Percentiles rank a stretch among this genome's conserved stretches.
These are phyloP conservation scores for Pichia ethanolica DNA, from an alignment of 805 yeast species.

Conservation along the genomic window DNA sequence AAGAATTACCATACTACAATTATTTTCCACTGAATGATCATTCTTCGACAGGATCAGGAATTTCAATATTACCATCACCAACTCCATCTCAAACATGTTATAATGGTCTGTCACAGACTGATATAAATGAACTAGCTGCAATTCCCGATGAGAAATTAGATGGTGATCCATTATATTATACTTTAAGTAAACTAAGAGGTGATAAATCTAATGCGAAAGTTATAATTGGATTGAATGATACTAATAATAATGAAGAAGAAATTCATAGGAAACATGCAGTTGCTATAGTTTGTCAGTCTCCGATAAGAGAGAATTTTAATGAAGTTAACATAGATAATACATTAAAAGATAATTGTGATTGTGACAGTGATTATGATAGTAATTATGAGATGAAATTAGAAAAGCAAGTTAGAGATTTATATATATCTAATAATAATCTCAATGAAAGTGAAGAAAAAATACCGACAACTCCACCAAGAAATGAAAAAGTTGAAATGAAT, in stretches of 20 bases:
- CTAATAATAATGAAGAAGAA: conserved; percentile 2
- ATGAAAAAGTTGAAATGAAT: conserved; percentile 11
- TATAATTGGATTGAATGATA: conserved; percentile 23
- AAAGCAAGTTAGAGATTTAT: conserved; percentile 28
- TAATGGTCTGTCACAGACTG: conserved; percentile 46
- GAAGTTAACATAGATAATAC: neutral
- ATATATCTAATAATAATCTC: conserved; percentile 20
- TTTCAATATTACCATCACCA: conserved; percentile 28
- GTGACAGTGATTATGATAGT: conserved; percentile 15
- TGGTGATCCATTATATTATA: conserved; percentile 65
- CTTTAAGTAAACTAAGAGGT: conserved; percentile 77
- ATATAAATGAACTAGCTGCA: conserved; percentile 70
- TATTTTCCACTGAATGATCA: conserved; percentile 1
- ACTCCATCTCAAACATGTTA: conserved; percentile 30
- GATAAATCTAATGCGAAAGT: conserved; percentile 22
- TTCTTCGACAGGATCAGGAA: conserved; percentile 9
- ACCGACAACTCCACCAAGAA: neutral
- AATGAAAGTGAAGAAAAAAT: conserved; percentile 8
- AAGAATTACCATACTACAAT: conserved; percentile 14
- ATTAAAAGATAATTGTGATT: conserved; percentile 13
- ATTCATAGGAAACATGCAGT: conserved; percentile 13
- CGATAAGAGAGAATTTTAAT: conserved; percentile 2
- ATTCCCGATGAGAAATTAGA: conserved; percentile 72
- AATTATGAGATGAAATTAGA: conserved; percentile 27
- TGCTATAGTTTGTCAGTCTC: conserved; percentile 13